A percentile compares a stretch with the other conserved stretches of the same genome.
Evolutionary conservation across 2,329 filamentous ascomycete species (phyloP).

Genomic region (Aspergillus fumigatus): DNA sequence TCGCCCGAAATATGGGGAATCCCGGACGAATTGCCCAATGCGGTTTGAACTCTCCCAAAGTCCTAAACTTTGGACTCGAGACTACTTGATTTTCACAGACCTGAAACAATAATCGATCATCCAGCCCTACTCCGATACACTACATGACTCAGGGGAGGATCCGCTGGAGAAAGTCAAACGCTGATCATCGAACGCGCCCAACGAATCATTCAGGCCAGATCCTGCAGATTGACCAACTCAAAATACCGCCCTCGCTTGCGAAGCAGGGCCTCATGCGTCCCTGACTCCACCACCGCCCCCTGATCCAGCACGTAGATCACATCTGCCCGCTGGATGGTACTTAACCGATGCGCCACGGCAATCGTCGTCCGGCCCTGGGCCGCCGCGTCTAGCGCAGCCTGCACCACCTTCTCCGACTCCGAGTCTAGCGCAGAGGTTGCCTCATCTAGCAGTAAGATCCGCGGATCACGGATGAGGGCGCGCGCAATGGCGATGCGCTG

Average conservation of each 20-base stretch:
- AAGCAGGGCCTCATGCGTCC: slow-evolving; percentile 72
- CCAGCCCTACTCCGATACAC: no score
- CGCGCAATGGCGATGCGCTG: slow-evolving; percentile 92
- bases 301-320: slow-evolving; percentile 96
- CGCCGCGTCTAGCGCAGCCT: slow-evolving; percentile 72
- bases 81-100: no score
- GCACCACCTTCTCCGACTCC: slow-evolving; percentile 51
- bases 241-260: slow-evolving; percentile 66
- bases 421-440: slow-evolving; percentile 55
- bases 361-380: slow-evolving; percentile 88
- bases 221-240: slow-evolving; percentile 76
- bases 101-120: no score
- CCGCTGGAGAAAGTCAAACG: no score
- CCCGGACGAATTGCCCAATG: no score
- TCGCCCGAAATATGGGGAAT: no score
- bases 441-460: slow-evolving; percentile 78
- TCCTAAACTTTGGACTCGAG: no score
- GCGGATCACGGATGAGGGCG: slow-evolving; percentile 81
- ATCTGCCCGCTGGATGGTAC: slow-evolving; percentile 91
- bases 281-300: slow-evolving; percentile 77
- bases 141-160: no score
- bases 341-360: slow-evolving; percentile 85
- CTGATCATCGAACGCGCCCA: background rate
- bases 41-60: no score
- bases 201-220: slow-evolving; percentile 51